phyloP scores from a whole-genome alignment of 495 filamentous ascomycete species.

The Penicillium crystallinum region DNA sequence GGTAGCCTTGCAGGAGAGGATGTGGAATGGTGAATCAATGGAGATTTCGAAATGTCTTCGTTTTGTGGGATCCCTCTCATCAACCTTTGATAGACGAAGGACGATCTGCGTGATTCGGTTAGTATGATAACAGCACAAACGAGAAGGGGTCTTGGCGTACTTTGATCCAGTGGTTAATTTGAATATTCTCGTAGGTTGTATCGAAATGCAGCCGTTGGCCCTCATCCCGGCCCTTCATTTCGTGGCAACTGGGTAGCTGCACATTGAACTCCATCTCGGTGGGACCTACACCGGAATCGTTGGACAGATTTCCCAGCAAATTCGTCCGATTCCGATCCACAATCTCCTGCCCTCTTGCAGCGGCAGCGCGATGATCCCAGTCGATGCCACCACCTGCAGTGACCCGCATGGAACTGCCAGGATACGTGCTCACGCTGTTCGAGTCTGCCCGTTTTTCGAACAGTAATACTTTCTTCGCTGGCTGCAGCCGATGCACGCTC shows the following conservation, averaged over 20 bases:
- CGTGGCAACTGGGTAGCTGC: conserved; percentile 85
- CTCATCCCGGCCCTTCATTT: conserved; percentile 75
- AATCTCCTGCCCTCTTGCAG: conserved; percentile 54
- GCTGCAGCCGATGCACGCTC: conserved; percentile 80
- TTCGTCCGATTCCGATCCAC: conserved; percentile 56
- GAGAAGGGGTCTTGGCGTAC: conserved; percentile 42
- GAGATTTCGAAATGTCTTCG: conserved; percentile 97
- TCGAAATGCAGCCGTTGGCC: conserved; percentile 76
- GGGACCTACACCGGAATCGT: conserved; percentile 65
- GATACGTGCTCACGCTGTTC: conserved; percentile 69
- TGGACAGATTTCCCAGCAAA: conserved; percentile 71
- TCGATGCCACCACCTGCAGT: conserved; percentile 75
- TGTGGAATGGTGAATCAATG: conserved; percentile 95
- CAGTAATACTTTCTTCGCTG: conserved; percentile 75
- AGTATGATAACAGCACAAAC: background rate
- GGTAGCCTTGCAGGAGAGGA: conserved; percentile 89
- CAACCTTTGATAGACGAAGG: conserved; percentile 86
- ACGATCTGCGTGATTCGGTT: conserved; percentile 62
- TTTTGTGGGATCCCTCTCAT: conserved; percentile 72
- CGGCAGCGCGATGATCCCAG: conserved; percentile 56
- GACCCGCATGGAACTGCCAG: conserved; percentile 72
- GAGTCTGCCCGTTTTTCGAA: conserved; percentile 89
- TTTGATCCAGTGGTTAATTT: conserved; percentile 99
- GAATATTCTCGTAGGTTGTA: conserved; percentile 92
- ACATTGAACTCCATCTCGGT: conserved; percentile 98